A percentile compares a stretch with the other conserved stretches of the same genome.
These are phyloP conservation scores for Lepiota venenata DNA, from an alignment of 768 basidiomycete species.

Conservation along the genomic window DNA sequence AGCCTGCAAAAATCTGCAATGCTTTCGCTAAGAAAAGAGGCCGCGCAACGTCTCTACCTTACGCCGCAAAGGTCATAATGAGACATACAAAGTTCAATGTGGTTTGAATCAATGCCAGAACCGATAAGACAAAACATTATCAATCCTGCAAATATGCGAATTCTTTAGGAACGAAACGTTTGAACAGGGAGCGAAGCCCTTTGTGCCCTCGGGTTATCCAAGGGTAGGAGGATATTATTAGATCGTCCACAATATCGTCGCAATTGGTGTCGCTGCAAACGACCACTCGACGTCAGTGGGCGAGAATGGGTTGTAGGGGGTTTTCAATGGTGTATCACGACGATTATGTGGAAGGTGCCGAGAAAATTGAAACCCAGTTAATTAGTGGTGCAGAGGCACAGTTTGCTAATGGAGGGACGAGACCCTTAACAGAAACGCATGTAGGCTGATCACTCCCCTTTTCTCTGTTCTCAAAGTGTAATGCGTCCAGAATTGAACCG, in stretches of 20 bases:
- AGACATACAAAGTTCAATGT: conserved; percentile 21
- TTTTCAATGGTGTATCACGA: conserved; percentile 25
- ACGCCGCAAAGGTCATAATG: conserved; percentile 18
- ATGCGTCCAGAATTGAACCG: conserved; percentile 19
- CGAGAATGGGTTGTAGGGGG: conserved; percentile 18
- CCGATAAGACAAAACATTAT: conserved; percentile 17
- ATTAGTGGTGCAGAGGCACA: conserved; percentile 18
- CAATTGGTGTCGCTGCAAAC: conserved; percentile 24
- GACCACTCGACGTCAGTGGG: conserved; percentile 21
- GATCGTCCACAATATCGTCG: conserved; percentile 21
- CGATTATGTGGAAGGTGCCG: conserved; percentile 24
- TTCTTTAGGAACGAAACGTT: conserved; percentile 28
- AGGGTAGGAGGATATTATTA: not conserved
- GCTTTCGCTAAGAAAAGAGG: conserved; percentile 11
- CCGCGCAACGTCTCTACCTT: conserved; percentile 12
- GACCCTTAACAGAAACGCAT: too few relatives aligned
- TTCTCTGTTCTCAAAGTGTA: conserved; percentile 8
- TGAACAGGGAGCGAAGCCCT: conserved; percentile 30
- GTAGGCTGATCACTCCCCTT: not conserved
- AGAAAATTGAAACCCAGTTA: conserved; percentile 24
- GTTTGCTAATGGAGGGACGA: not conserved
- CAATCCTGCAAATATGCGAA: conserved; percentile 21
- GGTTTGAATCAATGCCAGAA: conserved; percentile 20
- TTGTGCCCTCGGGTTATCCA: not conserved
- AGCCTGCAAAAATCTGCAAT: conserved; percentile 21